phyloP scores from a whole-genome alignment of 805 yeast genomes.

The Pichia occidentalis region DNA sequence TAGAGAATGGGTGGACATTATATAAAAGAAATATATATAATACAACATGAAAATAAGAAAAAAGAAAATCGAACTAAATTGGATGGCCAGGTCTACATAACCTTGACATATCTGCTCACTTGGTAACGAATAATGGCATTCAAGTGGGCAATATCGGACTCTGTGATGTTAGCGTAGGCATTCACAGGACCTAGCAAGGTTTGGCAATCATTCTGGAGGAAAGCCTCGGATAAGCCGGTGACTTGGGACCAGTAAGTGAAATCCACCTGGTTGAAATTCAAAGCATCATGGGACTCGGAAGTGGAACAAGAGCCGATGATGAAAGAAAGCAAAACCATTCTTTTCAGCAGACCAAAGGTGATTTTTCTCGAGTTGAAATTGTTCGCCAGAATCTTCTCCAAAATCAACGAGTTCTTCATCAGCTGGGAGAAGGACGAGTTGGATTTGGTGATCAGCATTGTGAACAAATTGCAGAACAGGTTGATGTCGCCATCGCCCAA shows the following conservation, averaged over 20 bases:
- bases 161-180: constrained; percentile 3
- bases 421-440: constrained; percentile 1
- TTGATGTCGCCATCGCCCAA: not conserved
- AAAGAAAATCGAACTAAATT: constrained; percentile 1
- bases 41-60: not conserved
- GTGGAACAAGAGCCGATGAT: constrained; percentile 10
- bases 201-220: constrained; percentile 7
- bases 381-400: not conserved
- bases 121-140: constrained; percentile 14
- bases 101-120: constrained; percentile 19
- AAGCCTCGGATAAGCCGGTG: constrained; percentile 15
- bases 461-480: not conserved
- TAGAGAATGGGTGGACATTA: too few relatives aligned
- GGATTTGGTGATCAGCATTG: not conserved
- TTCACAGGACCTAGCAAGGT: constrained; percentile 3
- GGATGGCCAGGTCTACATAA: constrained; percentile 7
- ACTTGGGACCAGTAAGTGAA: constrained; percentile 14
- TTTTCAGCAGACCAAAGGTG: constrained; percentile 5
- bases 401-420: not conserved
- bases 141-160: constrained; percentile 10
- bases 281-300: not conserved
- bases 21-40: too few relatives aligned
- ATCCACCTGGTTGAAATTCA: constrained; percentile 3
- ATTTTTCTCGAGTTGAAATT: not conserved
- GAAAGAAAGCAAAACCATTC: constrained; percentile 13